A percentile compares a stretch with the other conserved stretches of the same genome.
Conservation (phyloP, 306 rosid genomes). For the Trifolium dubium region DNA sequence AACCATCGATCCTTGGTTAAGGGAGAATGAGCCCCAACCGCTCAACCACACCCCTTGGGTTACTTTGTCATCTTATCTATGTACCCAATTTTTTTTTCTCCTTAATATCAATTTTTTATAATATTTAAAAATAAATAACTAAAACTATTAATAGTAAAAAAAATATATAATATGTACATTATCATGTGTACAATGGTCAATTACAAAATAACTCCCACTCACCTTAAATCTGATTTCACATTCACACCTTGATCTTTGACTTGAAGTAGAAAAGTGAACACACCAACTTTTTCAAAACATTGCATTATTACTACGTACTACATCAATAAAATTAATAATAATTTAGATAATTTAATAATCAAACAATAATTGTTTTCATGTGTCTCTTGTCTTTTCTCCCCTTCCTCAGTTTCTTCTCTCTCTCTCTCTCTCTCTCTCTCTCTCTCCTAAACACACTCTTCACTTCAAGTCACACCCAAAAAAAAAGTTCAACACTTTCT, state of each 20-base stretch:
- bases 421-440: not conserved
- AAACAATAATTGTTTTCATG: not conserved
- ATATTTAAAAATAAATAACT: no score
- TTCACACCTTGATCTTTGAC: conserved; percentile 4
- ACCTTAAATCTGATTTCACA: not conserved
- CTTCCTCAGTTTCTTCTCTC: not conserved
- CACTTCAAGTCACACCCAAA: not conserved
- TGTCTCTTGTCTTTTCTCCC: conserved; percentile 7
- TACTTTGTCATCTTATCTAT: no score
- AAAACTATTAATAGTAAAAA: no score
- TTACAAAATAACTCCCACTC: not conserved
- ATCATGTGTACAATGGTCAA: no score
- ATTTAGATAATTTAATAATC: not conserved
- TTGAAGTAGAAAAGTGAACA: not conserved
- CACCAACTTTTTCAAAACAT: not conserved
- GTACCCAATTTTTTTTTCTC: no score
- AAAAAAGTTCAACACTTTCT: conserved; percentile 34
- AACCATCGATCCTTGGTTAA: no score
- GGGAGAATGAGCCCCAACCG: no score
- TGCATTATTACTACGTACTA: not conserved
- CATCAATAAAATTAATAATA: not conserved
- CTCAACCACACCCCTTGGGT: no score
- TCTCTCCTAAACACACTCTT: not conserved
- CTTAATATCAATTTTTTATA: no score
- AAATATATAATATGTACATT: no score